These are phyloP conservation scores for Gynandropsis gynandra DNA, from an alignment of 345 rosid species.

Conservation along the genomic window DNA sequence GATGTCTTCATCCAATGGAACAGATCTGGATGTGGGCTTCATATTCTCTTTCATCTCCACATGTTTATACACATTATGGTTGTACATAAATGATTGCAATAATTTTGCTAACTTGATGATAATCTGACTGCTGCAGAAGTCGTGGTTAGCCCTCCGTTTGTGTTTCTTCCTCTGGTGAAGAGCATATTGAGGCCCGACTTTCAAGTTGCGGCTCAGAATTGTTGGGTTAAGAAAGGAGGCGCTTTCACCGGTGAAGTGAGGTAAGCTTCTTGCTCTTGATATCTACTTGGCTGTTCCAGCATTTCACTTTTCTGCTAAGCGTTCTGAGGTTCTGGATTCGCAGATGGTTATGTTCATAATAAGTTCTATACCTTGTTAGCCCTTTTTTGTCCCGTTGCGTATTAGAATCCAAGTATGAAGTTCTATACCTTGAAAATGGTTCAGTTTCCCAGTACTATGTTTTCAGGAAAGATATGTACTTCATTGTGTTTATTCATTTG, in stretches of 20 bases:
- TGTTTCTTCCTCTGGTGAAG: slow-evolving; percentile 72
- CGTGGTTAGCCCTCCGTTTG: slow-evolving; percentile 80
- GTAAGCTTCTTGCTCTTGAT: slow-evolving; percentile 24
- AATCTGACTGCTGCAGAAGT: slow-evolving; percentile 44
- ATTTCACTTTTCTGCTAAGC: too few species aligned
- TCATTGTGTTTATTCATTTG: background rate
- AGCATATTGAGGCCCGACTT: slow-evolving; percentile 55
- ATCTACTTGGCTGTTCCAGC: background rate
- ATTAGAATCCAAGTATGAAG: background rate
- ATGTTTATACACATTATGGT: background rate
- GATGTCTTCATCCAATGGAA: too few species aligned
- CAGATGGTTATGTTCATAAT: background rate
- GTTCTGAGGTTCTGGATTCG: slow-evolving; percentile 1
- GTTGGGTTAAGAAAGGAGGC: slow-evolving; percentile 95
- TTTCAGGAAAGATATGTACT: slow-evolving; percentile 1
- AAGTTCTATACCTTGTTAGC: background rate
- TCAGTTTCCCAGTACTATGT: background rate
- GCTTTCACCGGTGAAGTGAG: slow-evolving; percentile 95
- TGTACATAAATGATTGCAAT: background rate
- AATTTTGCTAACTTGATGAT: background rate
- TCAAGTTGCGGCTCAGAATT: slow-evolving; percentile 86
- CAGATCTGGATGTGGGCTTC: too few species aligned
- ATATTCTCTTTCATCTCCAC: background rate
- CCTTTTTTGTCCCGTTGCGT: slow-evolving; percentile 1
- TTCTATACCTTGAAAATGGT: background rate